A percentile compares a stretch with the other conserved stretches of the same genome.
Conservation (phyloP, 2,329 filamentous ascomycete species). For the Botryotinia globosa region DNA sequence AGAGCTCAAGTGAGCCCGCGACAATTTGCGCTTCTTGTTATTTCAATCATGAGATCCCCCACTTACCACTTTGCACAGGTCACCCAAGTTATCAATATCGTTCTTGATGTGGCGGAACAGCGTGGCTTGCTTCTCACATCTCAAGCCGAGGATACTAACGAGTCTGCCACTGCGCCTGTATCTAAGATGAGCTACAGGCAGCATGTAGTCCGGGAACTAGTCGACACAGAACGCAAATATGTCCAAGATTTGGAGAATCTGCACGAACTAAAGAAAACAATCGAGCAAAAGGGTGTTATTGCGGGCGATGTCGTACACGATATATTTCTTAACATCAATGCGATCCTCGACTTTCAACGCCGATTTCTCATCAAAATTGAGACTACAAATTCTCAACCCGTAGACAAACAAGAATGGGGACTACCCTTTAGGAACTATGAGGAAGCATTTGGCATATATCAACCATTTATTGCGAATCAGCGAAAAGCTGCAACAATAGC, state of each 20-base stretch:
- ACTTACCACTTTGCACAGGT: constrained; percentile 52
- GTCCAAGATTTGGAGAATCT: constrained; percentile 95
- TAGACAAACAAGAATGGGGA: constrained; percentile 86
- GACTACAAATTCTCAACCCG: constrained; percentile 82
- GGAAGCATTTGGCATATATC: constrained; percentile 87
- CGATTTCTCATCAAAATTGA: constrained; percentile 94
- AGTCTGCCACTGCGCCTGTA: constrained; percentile 48
- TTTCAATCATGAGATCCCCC: constrained; percentile 3
- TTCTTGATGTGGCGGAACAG: constrained; percentile 81
- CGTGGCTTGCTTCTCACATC: constrained; percentile 67
- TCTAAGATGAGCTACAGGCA: constrained; percentile 72
- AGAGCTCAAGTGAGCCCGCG: neutral
- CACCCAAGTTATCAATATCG: constrained; percentile 85
- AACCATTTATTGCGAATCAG: constrained; percentile 96
- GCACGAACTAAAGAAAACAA: constrained; percentile 83
- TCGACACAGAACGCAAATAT: constrained; percentile 95
- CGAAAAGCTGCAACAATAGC: constrained; percentile 85
- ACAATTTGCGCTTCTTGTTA: neutral
- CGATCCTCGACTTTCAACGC: constrained; percentile 91
- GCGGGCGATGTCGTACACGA: constrained; percentile 88
- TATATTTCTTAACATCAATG: constrained; percentile 95
- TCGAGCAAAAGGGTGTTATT: constrained; percentile 84
- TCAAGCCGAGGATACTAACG: constrained; percentile 51
- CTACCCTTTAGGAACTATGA: constrained; percentile 82
- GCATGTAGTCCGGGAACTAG: constrained; percentile 85